These are phyloP conservation scores for Diutina pseudorugosa DNA, from an alignment of 1,139 yeast species.

Conservation along the genomic window DNA sequence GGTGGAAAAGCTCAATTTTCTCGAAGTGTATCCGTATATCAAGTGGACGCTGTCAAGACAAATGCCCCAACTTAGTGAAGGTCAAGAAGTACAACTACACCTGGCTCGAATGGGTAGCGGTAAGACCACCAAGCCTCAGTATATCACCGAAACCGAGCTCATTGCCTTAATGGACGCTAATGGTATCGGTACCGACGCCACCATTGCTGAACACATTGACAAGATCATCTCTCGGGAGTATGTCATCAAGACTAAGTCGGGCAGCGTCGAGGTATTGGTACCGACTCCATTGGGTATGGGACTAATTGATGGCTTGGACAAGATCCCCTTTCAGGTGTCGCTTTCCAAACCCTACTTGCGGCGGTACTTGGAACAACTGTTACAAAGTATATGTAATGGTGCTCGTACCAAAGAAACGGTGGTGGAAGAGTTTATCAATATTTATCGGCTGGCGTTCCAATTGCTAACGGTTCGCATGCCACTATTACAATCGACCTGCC, in stretches of 20 bases:
- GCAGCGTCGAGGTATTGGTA: constrained; percentile 31
- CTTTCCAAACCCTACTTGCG: constrained; percentile 84
- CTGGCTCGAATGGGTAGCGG: constrained; percentile 60
- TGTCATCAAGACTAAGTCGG: constrained; percentile 35
- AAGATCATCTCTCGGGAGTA: constrained; percentile 62
- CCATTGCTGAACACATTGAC: constrained; percentile 95
- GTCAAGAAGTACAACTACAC: constrained; percentile 42
- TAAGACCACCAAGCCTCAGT: constrained; percentile 65
- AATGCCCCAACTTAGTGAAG: constrained; percentile 52
- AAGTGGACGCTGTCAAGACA: constrained; percentile 63
- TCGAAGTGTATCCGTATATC: constrained; percentile 69
- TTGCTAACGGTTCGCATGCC: neutral
- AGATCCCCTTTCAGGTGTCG: constrained; percentile 62
- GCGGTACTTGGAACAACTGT: constrained; percentile 56
- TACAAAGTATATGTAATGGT: constrained; percentile 64
- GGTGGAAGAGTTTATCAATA: constrained; percentile 37
- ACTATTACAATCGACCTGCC: neutral
- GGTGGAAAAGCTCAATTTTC: constrained; percentile 61
- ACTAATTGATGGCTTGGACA: constrained; percentile 78
- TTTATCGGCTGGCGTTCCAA: constrained; percentile 50
- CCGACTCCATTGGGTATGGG: constrained; percentile 86
- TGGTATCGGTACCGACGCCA: constrained; percentile 98
- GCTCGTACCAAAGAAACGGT: constrained; percentile 40
- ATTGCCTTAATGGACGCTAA: constrained; percentile 92
- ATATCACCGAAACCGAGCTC: constrained; percentile 84